Evolutionary conservation across 768 basidiomycete genomes (phyloP), one percentile per base, ranked within the genome.

Genomic region (Rhodosporidiobolus odoratus): DNA sequence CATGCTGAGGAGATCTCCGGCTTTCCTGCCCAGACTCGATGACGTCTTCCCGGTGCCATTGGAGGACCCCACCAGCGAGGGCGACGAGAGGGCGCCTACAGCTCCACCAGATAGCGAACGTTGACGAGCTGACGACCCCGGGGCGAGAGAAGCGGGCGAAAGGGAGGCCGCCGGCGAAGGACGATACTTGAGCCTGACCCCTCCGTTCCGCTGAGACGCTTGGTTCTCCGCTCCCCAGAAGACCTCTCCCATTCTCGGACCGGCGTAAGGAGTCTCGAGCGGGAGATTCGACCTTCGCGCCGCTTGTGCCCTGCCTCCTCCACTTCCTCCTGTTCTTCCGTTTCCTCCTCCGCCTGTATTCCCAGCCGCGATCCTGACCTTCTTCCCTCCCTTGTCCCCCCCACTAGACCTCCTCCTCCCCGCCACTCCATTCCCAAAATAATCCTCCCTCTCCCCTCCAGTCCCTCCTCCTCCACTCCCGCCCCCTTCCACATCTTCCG

Each of bases 1-100:
- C 81, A 82, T 83, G 62, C 79, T 79, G 59, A 80, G 78, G n/a
- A 82, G 74, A 74, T 82, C 81, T 30, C 81, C 82, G 1, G 80
- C 62, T 78, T 38, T 78, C 77, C 59, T 80, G 78, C 66, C 80
- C 10, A 76, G 62, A 77, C 74, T 19, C 69, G 48, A 43, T 66
- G 65, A 27, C 54, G 56, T n/a, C 57, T 40, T 13, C 27, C 23
- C 47, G 6, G n/a, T 34, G 62, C 52, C 45, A 67, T 43, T 43
- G 40, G 45, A 40, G 40, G 58, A 54, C 50, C 3, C 30, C 7
- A 32, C 52, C 58, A 13, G 30, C 43, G 27, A 25, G 34, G 16
- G 12, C 45, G 17, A 34, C 15, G 52, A 52, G 52, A 9, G n/a
- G 21, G 1, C 52, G 52, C 8, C 38, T n/a, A 13, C 52, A 8